Conservation (phyloP, 179 eudicot species). For the Corrigiola litoralis region DNA sequence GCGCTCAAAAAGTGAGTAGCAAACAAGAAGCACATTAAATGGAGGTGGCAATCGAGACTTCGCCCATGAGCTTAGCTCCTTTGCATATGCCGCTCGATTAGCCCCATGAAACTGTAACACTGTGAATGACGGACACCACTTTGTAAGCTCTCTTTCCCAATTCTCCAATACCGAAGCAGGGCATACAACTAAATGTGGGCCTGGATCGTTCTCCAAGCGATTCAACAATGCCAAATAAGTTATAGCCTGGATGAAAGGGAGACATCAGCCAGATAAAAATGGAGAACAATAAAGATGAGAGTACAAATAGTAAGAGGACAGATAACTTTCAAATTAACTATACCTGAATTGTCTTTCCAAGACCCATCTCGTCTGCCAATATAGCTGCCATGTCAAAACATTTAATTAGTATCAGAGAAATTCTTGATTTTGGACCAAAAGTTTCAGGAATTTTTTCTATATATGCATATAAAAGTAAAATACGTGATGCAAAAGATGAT, state of each 20-base stretch:
- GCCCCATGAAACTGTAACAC: constrained; percentile 88
- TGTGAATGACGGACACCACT: constrained; percentile 89
- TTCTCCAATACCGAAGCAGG: constrained; percentile 98
- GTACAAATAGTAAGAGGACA: not conserved
- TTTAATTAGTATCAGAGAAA: not conserved
- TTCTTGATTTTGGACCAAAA: no score
- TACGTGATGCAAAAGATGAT: no score
- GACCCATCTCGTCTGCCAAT: constrained; percentile 99
- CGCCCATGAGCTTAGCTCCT: constrained; percentile 63
- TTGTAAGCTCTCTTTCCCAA: constrained; percentile 95
- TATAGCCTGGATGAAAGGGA: constrained; percentile 61
- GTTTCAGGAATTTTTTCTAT: no score
- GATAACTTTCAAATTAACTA: not conserved
- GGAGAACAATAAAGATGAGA: constrained; percentile 4
- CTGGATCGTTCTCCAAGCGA: constrained; percentile 85
- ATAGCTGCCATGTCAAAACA: constrained; percentile 64
- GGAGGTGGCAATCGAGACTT: constrained; percentile 81
- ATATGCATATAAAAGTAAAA: no score
- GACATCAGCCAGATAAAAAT: not conserved
- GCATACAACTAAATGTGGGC: constrained; percentile 93
- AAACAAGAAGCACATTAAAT: constrained; percentile 88
- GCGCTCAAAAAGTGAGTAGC: constrained; percentile 93
- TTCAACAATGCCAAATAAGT: constrained; percentile 82
- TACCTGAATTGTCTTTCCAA: constrained; percentile 98
- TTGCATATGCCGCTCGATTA: constrained; percentile 70